phyloP scores from a whole-genome alignment of 2,329 filamentous ascomycete species.

The Pyrenophora teres region DNA sequence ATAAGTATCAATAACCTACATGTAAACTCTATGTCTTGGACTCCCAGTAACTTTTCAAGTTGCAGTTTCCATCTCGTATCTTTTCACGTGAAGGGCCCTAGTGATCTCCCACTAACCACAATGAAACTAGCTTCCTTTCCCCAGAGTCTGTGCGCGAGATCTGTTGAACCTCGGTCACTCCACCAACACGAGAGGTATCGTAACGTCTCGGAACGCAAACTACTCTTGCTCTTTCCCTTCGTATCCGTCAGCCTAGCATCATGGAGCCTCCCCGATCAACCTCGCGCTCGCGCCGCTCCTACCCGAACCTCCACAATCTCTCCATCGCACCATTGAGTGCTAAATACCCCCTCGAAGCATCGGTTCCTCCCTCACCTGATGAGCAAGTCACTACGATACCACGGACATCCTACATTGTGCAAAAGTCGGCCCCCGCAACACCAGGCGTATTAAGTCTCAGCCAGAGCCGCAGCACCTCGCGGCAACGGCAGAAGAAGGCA shows the following conservation, averaged over 20 bases:
- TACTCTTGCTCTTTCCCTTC: neutral
- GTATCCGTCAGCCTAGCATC: neutral
- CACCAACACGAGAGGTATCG: conserved; percentile 15
- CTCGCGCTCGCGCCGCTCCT: conserved; percentile 56
- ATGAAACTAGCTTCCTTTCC: conserved; percentile 16
- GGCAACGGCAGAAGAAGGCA: conserved; percentile 43
- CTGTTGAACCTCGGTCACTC: conserved; percentile 35
- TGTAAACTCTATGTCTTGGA: no score
- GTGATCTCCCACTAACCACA: conserved; percentile 24
- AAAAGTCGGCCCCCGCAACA: conserved; percentile 54
- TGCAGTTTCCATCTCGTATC: neutral
- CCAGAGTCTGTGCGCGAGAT: conserved; percentile 28
- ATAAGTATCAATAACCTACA: no score
- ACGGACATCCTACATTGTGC: conserved; percentile 54
- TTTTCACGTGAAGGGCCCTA: neutral
- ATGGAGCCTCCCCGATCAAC: conserved; percentile 35
- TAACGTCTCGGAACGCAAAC: neutral
- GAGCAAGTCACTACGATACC: conserved; percentile 34
- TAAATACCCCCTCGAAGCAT: conserved; percentile 57
- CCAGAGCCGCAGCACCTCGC: conserved; percentile 43
- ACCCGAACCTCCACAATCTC: conserved; percentile 63
- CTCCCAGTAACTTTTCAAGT: neutral
- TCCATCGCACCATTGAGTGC: conserved; percentile 65
- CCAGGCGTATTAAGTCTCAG: conserved; percentile 54
- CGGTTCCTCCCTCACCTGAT: conserved; percentile 41